Evolutionary conservation across 495 filamentous ascomycete genomes (phyloP), one percentile per base, ranked within the genome.

Genomic region (Melanomma pulvis-pyrius): DNA sequence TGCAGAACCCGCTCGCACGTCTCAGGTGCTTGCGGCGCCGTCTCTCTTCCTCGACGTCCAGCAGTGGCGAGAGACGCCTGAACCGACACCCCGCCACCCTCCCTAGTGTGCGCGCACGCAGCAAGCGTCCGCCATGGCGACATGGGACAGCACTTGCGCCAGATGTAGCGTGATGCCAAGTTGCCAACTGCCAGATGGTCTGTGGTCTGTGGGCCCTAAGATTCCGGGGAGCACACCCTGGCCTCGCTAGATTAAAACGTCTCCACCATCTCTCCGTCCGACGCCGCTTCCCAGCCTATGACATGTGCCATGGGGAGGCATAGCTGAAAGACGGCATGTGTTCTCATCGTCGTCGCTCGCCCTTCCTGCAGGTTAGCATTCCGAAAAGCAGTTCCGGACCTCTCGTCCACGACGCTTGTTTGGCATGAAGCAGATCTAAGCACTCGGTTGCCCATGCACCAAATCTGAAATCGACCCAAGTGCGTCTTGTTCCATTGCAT

Each of bases 81-180:
- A 34, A 15, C n/a, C 8, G 9, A 15, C 39, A n/a, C 39, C 39
- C 39, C 39, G 17, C 39, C n/a, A n/a, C 13, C 39, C 39, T 44
- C 2, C 39, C 17, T 44, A 3, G 39, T 15, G 15, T 54, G 51
- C 7, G 51, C 51, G 26, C 28, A 17, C 32, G 24, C 13, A n/a
- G 46, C 26, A 4, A 28, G 26, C 24, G 28, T 17, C 46, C 28
- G 32, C 25, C 9, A 63, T 63, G 26, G 60, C 60, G 60, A 63
- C 60, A 55, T 44, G 36, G 21, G 12, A 19, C 26, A 30, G 47
- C 36, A 15, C 49, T 41, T 9, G 21, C 3, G 7, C 34, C 24
- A 63, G 41, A 6, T 54, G 60, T 22, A 7, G 32, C 13, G 6
- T n/a, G 41, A 44, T 44, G 39, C 39, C 39, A 17, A 44, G 39